Base-by-base conservation (phyloP, 192 early-diverging fungal species). In the Geranomyces michiganensis region DNA sequence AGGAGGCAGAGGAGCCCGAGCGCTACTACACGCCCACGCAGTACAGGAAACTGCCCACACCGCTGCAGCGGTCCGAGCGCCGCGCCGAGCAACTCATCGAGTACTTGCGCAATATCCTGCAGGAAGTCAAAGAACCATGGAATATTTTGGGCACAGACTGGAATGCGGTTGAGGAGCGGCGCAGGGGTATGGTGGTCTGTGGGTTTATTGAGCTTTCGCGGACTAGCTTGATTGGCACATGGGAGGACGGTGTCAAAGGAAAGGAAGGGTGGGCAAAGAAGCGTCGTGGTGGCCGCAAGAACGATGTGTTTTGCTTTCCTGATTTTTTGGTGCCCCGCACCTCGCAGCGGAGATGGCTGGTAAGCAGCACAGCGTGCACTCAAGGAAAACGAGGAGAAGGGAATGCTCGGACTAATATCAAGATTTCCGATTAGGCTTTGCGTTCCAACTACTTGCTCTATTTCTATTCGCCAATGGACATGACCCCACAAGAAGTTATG, bases 261-360 rank as follows among this genome's bases (percentile, higher is more conserved):
- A 74, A 74, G 29, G 73, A 74, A 32, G 73, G 73, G 12, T 74
- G 73, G 73, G 66, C 51, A 26, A 53, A 59, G 63, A 74, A 74
- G 45, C 65, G 73, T 7, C 53, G 73, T 29, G 73, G 73, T 9
- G 73, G 73, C 9, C 55, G 73, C 1, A 74, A 74, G 46, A 74
- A 74, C 51, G 73, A 74, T 53, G 71, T 74, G 43, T 67, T 74
- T 30, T 74, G 63, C 47, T 68, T 74, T 33, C 73, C 73, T 4
- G 73, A 74, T 62, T 68, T 74, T 43, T 56, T 74, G 26, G 73
- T 74, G 0, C 73, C 73, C 9, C 65, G 73, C 13, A 56, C 56
- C 14, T 53, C 64, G 0, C 73, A 74, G 61, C 56, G 63, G 14
- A 26, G 73, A 32, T 74, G 73, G 73, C 17, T 60, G 58, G 36